Evolutionary conservation across 176 grass and related monocot species (phyloP), one percentile per base, ranked within the genome.

Genomic region (Chloris gayana): DNA sequence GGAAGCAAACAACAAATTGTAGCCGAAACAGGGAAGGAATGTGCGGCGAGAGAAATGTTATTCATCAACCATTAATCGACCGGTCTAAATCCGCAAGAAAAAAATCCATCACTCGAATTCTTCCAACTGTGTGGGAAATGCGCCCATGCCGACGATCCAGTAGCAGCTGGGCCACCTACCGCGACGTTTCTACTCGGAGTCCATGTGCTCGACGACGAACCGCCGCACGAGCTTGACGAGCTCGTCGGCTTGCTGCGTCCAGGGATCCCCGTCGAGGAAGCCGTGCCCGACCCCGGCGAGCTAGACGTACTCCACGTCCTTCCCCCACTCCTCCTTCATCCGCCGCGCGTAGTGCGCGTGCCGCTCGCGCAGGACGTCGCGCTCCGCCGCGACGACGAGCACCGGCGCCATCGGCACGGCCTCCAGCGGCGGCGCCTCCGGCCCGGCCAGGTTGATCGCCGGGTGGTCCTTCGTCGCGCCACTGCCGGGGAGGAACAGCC

Each of bases 361-460:
- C 78, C 87, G 45, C 27, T 89, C 87, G 15, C 82, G 31, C 21
- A 85, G 58, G n/a, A 85, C 15, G 33, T 85, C 87, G 34, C 24
- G 26, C 83, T 62, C 87, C 27, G 73, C 87, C 42, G 61, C 72
- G 29, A 82, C 83, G 13, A 85, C 87, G n/a, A 89, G 77, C 58
- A 78, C 13, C 17, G 66, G 82, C 1, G 2, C 73, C 37, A 82
- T 62, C 45, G 61, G 45, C 56, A 64, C 78, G 6, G 78, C 24
- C 29, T 78, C 78, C 0, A 77, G 77, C 7, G 11, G 62, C 21
- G 70, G 77, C 22, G 66, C 77, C 61, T 83, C 67, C 58, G 72
- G 72, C 30, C 83, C 87, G 22, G 63, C 62, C 42, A 60, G 65
- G 78, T 89, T 89, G 17, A 67, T 27, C 35, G 37, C 18, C 10